phyloP scores from a whole-genome alignment of 805 yeast species.

The Gaillardinia entomophila region DNA sequence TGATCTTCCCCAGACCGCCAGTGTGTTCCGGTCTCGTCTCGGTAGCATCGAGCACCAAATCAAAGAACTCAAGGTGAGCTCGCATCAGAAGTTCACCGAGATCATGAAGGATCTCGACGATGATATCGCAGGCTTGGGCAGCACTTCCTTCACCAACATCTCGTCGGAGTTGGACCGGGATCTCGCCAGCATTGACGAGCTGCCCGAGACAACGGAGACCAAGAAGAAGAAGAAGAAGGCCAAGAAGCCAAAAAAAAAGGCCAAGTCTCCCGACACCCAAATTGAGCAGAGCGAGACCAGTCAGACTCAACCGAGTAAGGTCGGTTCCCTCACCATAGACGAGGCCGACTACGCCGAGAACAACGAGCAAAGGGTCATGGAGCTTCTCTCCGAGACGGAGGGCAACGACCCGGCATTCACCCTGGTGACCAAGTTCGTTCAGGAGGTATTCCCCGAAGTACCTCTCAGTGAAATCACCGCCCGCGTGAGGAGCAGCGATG shows the following conservation, averaged over 20 bases:
- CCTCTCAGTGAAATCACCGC: background rate
- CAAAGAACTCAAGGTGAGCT: no score
- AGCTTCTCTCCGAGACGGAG: background rate
- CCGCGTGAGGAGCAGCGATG: background rate
- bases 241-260: background rate
- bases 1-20: no score
- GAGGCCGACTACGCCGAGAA: background rate
- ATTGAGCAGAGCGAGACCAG: background rate
- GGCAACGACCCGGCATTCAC: background rate
- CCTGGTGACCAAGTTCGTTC: background rate
- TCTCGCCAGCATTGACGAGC: no score
- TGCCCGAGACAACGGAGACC: constrained; percentile 3
- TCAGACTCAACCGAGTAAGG: background rate
- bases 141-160: no score
- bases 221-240: background rate
- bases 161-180: no score
- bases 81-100: no score
- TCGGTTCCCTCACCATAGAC: no score
- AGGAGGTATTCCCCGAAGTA: background rate
- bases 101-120: no score
- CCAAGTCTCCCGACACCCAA: background rate
- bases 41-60: no score
- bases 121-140: no score
- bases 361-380: background rate
- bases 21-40: no score